Conservation (phyloP, 306 rosid species). For the Fragaria nilgerrensis region DNA sequence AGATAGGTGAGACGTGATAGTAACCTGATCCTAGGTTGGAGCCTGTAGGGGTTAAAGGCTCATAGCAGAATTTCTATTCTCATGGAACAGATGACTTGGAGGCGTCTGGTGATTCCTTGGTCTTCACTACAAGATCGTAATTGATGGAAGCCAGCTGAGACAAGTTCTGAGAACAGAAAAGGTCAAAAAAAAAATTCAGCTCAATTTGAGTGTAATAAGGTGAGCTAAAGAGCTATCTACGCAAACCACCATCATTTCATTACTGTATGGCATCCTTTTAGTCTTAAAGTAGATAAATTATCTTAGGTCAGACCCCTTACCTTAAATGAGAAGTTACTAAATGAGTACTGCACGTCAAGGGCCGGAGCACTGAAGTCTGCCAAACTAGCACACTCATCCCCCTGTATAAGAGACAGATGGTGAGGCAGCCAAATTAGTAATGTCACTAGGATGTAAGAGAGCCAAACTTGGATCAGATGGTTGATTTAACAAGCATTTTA, state of each 20-base stretch:
- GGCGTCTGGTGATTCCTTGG: conserved; percentile 52
- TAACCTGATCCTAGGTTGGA: not conserved
- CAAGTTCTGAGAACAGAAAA: conserved; percentile 58
- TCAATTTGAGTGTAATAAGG: conserved; percentile 8
- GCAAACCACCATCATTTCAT: conserved; percentile 10
- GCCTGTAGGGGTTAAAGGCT: not conserved
- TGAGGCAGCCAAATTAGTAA: conserved; percentile 24
- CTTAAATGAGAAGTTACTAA: conserved; percentile 97
- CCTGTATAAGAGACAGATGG: conserved; percentile 47
- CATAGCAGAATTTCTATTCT: conserved; percentile 10
- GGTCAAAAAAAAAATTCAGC: not conserved
- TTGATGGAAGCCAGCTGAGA: conserved; percentile 93
- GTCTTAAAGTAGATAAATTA: conserved; percentile 15
- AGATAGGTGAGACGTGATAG: not conserved
- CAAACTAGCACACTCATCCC: conserved; percentile 85
- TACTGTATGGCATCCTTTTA: not conserved
- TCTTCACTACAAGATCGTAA: conserved; percentile 72
- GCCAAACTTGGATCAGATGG: conserved; percentile 6
- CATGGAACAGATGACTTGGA: conserved; percentile 57
- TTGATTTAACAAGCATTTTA: not conserved
- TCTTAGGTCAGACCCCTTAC: conserved; percentile 36
- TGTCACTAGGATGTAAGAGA: not conserved
- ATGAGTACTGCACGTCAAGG: conserved; percentile 68
- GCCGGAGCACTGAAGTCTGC: conserved; percentile 51
- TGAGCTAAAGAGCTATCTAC: not conserved